Base-by-base conservation (phyloP, 139 green algal species). In the Cymbomonas tetramitiformis region DNA sequence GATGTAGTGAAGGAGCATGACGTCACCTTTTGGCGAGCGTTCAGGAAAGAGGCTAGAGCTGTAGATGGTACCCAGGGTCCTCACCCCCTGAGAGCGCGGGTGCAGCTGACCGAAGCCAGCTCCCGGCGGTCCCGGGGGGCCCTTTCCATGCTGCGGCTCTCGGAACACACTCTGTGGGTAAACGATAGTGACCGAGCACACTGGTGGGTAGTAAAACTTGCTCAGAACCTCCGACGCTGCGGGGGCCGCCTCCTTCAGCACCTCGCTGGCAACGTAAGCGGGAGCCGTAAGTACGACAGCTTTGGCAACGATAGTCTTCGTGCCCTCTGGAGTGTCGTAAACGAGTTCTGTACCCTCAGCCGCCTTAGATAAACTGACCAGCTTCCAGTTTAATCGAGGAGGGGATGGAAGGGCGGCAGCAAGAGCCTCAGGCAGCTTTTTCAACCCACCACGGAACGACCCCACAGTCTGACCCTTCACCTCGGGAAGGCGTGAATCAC, bases 61-160 rank as follows among this genome's bases (percentile, higher is more conserved):
- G 83, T 99, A 99, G 70, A 99, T 99, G 50, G 91, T 97, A 58
- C 90, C 90, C 51, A 98, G 79, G 0, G 90, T 97, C 18, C 68
- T 81, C 10, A 98, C 74, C 48, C 86, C 86, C 76, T 98, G 83
- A 36, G 72, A 79, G 26, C 91, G 77, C 5, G 91, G 91, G 76
- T 98, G 91, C 54, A 98, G 79, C 75, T 98, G 90, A 12, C 91
- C 91, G 69, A 98, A 98, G 46, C 89, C 91, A 44, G 38, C 50
- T 4, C 58, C 5, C 10, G 15, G 47, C 26, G 46, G 39, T 10
- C 34, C 30, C 12, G 15, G 36, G n/a, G n/a, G n/a, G n/a, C n/a
- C n/a, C 2, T 54, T 33, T 4, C 51, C 46, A 59, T 40, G 53
- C 62, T 83, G 64, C n/a, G 82, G 65, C 1, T 84, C 62, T 1